Conservation (phyloP, 129 eudicot species). For the Rutidosis leptorrhynchoides region DNA sequence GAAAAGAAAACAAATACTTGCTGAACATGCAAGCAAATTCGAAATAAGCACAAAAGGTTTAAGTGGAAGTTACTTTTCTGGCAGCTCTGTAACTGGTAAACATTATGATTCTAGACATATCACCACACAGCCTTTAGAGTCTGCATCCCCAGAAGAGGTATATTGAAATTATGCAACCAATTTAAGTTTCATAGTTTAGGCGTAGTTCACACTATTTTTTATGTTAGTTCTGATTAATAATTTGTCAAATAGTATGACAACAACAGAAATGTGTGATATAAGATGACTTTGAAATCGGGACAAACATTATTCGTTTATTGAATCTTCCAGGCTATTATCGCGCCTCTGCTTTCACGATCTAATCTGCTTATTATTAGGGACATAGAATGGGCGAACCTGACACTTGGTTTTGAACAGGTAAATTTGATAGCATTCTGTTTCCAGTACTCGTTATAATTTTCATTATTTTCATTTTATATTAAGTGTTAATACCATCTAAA, state of each 20-base stretch:
- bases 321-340: constrained; percentile 58
- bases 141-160: constrained; percentile 78
- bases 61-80: constrained; percentile 34
- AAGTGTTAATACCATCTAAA: neutral
- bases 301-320: constrained; percentile 12
- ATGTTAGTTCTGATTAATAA: neutral
- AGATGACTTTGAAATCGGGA: constrained; percentile 7
- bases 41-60: constrained; percentile 29
- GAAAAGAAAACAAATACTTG: constrained; percentile 33
- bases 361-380: constrained; percentile 92
- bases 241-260: neutral
- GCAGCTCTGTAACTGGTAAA: constrained; percentile 32
- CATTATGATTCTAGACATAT: constrained; percentile 48
- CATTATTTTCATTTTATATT: constrained; percentile 1
- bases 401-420: constrained; percentile 98
- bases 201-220: neutral
- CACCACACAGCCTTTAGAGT: constrained; percentile 44
- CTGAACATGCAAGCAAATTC: constrained; percentile 16
- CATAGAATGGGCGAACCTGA: constrained; percentile 97
- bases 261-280: neutral
- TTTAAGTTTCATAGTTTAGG: constrained; percentile 6
- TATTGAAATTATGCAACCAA: constrained; percentile 9
- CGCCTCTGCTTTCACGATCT: constrained; percentile 94
- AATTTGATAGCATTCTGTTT: neutral
- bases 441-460: neutral